Conservation (phyloP, 2,329 filamentous ascomycete genomes). For the Rosellinia necatrix region DNA sequence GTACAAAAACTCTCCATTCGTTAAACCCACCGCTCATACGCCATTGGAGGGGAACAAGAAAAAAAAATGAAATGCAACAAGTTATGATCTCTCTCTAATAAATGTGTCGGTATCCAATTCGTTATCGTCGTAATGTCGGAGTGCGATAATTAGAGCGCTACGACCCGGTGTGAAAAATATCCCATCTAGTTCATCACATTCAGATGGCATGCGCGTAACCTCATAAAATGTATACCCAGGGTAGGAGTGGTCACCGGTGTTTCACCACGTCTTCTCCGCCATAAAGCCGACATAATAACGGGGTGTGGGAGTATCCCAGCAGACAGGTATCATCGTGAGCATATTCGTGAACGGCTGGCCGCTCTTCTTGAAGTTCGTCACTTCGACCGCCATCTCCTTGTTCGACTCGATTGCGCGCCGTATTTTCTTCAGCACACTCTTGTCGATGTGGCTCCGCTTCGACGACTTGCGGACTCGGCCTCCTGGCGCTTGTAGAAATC, state of each 20-base stretch:
- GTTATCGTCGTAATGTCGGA: background rate
- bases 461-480: conserved; percentile 65
- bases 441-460: conserved; percentile 68
- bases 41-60: background rate
- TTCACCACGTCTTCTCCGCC: conserved; percentile 53
- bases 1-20: conserved; percentile 26
- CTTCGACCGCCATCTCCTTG: conserved; percentile 52
- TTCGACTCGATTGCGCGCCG: conserved; percentile 50
- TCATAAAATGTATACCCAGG: background rate
- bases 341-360: conserved; percentile 81
- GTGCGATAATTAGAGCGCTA: background rate
- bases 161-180: background rate
- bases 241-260: background rate
- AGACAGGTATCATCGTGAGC: conserved; percentile 82
- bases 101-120: conserved; percentile 1
- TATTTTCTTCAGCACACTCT: conserved; percentile 63
- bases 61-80: no score
- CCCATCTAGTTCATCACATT: background rate
- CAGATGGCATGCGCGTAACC: background rate
- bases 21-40: no score
- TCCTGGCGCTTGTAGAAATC: conserved; percentile 79
- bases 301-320: conserved; percentile 65
- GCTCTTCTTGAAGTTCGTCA: conserved; percentile 83
- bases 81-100: no score
- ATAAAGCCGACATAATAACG: conserved; percentile 83